These are phyloP conservation scores for Trichoderma lentiforme DNA, from an alignment of 2,329 filamentous ascomycete species.

Conservation along the genomic window DNA sequence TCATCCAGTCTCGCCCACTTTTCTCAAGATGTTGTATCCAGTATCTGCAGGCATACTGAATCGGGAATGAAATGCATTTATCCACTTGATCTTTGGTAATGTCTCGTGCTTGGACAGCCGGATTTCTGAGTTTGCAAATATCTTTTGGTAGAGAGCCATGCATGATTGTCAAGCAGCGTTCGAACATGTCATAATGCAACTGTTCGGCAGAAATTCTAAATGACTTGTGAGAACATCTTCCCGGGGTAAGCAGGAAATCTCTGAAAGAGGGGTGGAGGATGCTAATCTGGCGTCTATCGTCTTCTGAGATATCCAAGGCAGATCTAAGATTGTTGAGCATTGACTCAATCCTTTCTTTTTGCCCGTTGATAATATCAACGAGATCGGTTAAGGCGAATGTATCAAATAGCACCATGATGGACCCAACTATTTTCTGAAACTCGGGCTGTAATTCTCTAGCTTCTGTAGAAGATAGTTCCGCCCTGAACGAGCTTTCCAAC, in stretches of 20 bases:
- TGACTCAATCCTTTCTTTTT: not conserved
- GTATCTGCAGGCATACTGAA: not conserved
- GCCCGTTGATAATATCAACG: not conserved
- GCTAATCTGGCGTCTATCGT: not conserved
- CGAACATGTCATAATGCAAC: not conserved
- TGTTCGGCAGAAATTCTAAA: not conserved
- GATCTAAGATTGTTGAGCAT: not conserved
- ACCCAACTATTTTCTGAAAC: not conserved
- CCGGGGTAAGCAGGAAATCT: not conserved
- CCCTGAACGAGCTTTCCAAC: not conserved
- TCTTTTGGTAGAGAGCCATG: not conserved
- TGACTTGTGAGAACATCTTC: not conserved
- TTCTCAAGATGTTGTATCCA: not conserved
- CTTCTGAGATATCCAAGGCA: not conserved
- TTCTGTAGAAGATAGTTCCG: not conserved
- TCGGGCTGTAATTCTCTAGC: not conserved
- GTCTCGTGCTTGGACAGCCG: not conserved
- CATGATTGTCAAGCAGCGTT: not conserved
- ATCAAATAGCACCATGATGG: not conserved
- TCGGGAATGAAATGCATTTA: not conserved
- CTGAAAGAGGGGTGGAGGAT: not conserved
- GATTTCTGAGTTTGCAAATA: not conserved
- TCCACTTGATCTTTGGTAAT: not conserved
- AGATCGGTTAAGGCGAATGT: not conserved
- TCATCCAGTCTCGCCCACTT: not conserved